A percentile compares a stretch with the other conserved stretches of the same genome.
These are phyloP conservation scores for Trametes villosa DNA, from an alignment of 768 basidiomycete species.

Conservation along the genomic window DNA sequence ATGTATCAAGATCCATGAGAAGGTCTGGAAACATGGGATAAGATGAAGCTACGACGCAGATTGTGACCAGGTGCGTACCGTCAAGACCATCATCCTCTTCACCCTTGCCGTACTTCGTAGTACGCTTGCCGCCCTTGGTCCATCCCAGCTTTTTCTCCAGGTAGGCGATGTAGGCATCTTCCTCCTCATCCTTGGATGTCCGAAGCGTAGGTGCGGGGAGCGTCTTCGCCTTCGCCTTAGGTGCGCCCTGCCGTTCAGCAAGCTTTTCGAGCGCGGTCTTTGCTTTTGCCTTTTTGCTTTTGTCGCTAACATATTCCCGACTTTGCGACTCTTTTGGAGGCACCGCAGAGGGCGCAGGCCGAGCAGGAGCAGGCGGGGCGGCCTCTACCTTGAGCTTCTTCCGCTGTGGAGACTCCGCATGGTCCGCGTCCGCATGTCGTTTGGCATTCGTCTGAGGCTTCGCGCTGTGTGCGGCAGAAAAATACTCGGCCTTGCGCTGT, in stretches of 20 bases:
- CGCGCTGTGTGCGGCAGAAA: conserved; percentile 39
- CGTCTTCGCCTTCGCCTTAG: not conserved
- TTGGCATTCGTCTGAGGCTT: conserved; percentile 36
- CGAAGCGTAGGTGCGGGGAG: conserved; percentile 27
- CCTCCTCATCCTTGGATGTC: conserved; percentile 57
- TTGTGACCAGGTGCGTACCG: conserved; percentile 50
- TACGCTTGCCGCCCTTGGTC: conserved; percentile 39
- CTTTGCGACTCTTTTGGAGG: not conserved
- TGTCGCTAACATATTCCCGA: not conserved
- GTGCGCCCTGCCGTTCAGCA: conserved; percentile 23
- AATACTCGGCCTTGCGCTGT: conserved; percentile 64
- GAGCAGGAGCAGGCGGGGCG: conserved; percentile 15
- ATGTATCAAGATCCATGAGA: conserved; percentile 30
- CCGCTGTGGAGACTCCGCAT: conserved; percentile 47
- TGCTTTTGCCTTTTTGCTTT: not conserved
- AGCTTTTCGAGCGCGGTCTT: conserved; percentile 44
- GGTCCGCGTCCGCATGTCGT: conserved; percentile 47
- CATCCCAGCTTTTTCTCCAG: conserved; percentile 80
- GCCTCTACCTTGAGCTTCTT: conserved; percentile 50
- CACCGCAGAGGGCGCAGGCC: not conserved
- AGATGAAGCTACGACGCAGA: not conserved
- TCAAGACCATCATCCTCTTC: conserved; percentile 80
- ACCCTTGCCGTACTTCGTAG: conserved; percentile 46
- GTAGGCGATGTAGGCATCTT: conserved; percentile 86
- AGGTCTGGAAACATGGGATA: conserved; percentile 28